Percentiles rank a stretch among this genome's conserved stretches.
These are phyloP conservation scores for Coelastrella sp. DNA, from an alignment of 139 green algal species.

Conservation along the genomic window DNA sequence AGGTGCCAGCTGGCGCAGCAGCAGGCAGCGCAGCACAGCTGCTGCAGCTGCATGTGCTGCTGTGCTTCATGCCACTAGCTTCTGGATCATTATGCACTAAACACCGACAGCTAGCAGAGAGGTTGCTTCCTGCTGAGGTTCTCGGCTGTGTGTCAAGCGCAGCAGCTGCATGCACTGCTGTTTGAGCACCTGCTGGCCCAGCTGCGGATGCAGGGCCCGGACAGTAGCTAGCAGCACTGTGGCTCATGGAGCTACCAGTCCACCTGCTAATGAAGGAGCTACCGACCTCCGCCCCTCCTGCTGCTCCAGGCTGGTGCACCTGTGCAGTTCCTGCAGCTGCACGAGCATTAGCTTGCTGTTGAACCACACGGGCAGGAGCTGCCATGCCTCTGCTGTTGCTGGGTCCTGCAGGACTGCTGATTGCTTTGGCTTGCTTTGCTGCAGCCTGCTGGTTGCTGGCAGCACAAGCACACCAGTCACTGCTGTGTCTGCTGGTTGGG, in stretches of 20 bases:
- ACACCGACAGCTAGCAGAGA: no score
- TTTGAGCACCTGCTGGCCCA: background rate
- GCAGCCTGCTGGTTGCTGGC: background rate
- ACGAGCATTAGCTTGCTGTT: no score
- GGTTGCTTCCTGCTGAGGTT: no score
- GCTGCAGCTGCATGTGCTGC: background rate
- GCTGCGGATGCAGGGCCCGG: background rate
- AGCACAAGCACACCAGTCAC: background rate
- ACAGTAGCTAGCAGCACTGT: background rate
- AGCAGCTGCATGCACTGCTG: background rate
- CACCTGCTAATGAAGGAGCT: background rate
- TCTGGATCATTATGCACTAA: background rate
- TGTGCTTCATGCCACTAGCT: background rate
- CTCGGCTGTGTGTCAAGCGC: background rate
- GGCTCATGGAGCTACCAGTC: background rate
- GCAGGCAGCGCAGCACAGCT: background rate
- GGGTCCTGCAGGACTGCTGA: background rate
- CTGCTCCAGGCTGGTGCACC: background rate
- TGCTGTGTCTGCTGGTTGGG: conserved; percentile 38
- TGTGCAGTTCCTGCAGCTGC: background rate
- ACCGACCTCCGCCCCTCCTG: background rate
- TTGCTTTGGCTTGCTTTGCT: background rate
- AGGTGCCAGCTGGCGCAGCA: background rate
- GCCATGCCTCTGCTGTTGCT: background rate
- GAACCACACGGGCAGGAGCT: background rate